Evolutionary conservation across 83 land plant species (phyloP).

Genomic region (Thuja plicata): DNA sequence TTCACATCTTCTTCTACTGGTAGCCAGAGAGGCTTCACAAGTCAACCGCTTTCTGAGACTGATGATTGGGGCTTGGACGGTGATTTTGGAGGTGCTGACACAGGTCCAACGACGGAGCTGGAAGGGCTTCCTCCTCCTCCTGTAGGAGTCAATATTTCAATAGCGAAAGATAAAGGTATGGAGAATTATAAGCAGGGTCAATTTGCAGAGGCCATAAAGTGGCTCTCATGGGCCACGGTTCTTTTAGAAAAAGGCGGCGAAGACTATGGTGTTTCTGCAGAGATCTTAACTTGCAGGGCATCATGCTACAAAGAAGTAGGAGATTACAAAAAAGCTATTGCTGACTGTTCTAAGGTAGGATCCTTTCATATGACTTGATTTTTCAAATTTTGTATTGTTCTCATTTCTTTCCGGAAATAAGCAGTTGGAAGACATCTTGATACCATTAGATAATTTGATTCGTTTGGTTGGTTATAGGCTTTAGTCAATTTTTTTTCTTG

Average conservation of each 20-base stretch:
- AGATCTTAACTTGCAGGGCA: slow-evolving; percentile 73
- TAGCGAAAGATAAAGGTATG: slow-evolving; percentile 77
- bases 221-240: slow-evolving; percentile 91
- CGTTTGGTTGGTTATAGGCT: not conserved
- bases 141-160: slow-evolving; percentile 65
- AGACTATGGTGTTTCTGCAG: slow-evolving; percentile 35
- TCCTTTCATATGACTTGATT: not conserved
- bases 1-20: slow-evolving; percentile 33
- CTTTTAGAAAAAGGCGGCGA: slow-evolving; percentile 55
- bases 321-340: slow-evolving; percentile 95
- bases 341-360: slow-evolving; percentile 86
- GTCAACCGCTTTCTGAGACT: slow-evolving; percentile 24
- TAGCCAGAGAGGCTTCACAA: slow-evolving; percentile 12
- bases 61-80: slow-evolving; percentile 77
- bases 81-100: slow-evolving; percentile 44
- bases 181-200: slow-evolving; percentile 89
- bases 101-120: slow-evolving; percentile 76
- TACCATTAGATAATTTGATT: not conserved
- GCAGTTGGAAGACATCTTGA: not conserved
- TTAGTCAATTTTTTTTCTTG: not conserved
- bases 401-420: not conserved
- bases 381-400: not conserved
- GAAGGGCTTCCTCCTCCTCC: slow-evolving; percentile 95
- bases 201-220: slow-evolving; percentile 95
- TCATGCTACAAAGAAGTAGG: slow-evolving; percentile 97